These are phyloP conservation scores for Ophiostoma angusticollis DNA, from an alignment of 2,329 filamentous ascomycete genomes.

Conservation along the genomic window DNA sequence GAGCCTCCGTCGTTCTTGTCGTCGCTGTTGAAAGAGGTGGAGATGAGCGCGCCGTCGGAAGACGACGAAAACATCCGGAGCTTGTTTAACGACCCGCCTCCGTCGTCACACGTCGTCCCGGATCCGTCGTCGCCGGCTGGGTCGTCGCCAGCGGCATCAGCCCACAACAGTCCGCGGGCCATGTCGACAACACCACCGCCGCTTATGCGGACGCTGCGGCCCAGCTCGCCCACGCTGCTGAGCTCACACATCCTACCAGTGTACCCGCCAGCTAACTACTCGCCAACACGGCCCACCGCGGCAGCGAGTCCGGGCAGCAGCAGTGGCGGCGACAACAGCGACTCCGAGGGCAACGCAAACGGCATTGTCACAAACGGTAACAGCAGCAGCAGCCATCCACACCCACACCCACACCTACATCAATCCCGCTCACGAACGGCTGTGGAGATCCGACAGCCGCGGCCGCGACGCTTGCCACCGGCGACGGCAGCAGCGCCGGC, in stretches of 20 bases:
- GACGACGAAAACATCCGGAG: slow-evolving; percentile 40
- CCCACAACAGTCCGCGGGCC: slow-evolving; percentile 53
- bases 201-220: slow-evolving; percentile 45
- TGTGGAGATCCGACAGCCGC: slow-evolving; percentile 39
- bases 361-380: background rate
- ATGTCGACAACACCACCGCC: slow-evolving; percentile 59
- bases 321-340: slow-evolving; percentile 29
- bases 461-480: slow-evolving; percentile 33
- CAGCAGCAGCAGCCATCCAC: background rate
- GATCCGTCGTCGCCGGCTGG: slow-evolving; percentile 21
- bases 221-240: slow-evolving; percentile 52
- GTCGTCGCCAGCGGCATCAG: slow-evolving; percentile 54
- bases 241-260: slow-evolving; percentile 61
- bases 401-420: slow-evolving; percentile 23
- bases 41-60: slow-evolving; percentile 46
- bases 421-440: slow-evolving; percentile 14
- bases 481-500: slow-evolving; percentile 27
- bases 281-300: slow-evolving; percentile 39
- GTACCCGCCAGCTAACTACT: slow-evolving; percentile 64
- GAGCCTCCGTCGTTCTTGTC: slow-evolving; percentile 69
- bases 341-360: slow-evolving; percentile 16
- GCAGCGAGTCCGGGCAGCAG: slow-evolving; percentile 3
- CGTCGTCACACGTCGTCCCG: slow-evolving; percentile 14
- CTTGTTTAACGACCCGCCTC: slow-evolving; percentile 23
- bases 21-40: slow-evolving; percentile 78